Percentiles rank a stretch among this genome's conserved stretches.
phyloP scores from a whole-genome alignment of 805 yeast species.

The Tetrapisispora fleetii region DNA sequence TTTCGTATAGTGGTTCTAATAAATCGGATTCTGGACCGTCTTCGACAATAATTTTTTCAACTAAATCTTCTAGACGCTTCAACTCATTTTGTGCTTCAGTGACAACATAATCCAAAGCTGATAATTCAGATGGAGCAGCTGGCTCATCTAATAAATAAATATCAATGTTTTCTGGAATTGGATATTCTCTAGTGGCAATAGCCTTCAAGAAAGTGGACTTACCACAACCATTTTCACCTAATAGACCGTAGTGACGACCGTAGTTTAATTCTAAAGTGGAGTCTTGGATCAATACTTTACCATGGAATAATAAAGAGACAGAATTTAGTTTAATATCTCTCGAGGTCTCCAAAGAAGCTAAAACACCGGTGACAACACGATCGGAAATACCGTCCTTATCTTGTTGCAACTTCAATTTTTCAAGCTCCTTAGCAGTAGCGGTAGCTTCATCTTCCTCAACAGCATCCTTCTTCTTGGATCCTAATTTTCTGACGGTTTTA shows the following conservation, averaged over 20 bases:
- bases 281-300: slow-evolving; percentile 92
- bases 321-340: slow-evolving; percentile 90
- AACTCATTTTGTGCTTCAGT: slow-evolving; percentile 92
- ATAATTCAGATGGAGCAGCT: slow-evolving; percentile 84
- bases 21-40: slow-evolving; percentile 90
- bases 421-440: slow-evolving; percentile 62
- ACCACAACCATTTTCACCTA: slow-evolving; percentile 99
- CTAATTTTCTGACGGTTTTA: slow-evolving; percentile 40
- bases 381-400: slow-evolving; percentile 92
- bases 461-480: slow-evolving; percentile 40
- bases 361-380: slow-evolving; percentile 96
- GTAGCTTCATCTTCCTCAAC: slow-evolving; percentile 43
- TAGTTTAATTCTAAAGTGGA: slow-evolving; percentile 85
- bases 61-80: slow-evolving; percentile 81
- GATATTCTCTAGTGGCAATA: slow-evolving; percentile 91
- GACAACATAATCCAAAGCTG: slow-evolving; percentile 94
- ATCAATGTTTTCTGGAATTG: slow-evolving; percentile 87
- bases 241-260: slow-evolving; percentile 94
- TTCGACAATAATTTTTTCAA: slow-evolving; percentile 77
- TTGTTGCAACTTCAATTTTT: slow-evolving; percentile 81
- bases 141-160: slow-evolving; percentile 93
- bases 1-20: slow-evolving; percentile 85
- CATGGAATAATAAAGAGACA: slow-evolving; percentile 89
- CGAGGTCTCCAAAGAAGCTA: slow-evolving; percentile 79
- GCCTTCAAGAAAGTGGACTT: slow-evolving; percentile 92